Evolutionary conservation across 192 early-diverging fungal species (phyloP).

Genomic region (Coemansia sp.): DNA sequence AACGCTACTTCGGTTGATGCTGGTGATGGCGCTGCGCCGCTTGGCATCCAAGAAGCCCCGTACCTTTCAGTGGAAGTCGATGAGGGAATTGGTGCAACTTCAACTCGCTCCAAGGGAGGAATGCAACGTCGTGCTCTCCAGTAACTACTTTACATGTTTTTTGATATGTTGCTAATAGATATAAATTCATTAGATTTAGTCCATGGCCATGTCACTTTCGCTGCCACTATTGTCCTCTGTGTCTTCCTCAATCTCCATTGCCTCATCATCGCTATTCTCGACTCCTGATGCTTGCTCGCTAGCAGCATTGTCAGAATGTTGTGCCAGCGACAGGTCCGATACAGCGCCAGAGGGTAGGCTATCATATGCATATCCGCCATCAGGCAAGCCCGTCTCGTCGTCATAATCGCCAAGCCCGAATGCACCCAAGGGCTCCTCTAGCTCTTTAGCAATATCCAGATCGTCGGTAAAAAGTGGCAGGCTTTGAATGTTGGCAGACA

Average conservation of each 20-base stretch:
- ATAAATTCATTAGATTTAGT: slow-evolving; percentile 11
- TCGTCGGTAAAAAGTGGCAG: neutral
- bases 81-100: slow-evolving; percentile 45
- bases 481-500: slow-evolving; percentile 25
- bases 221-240: slow-evolving; percentile 23
- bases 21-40: neutral
- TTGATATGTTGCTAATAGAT: neutral
- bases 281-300: slow-evolving; percentile 3
- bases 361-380: neutral
- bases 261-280: slow-evolving; percentile 51
- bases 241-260: slow-evolving; percentile 56
- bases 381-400: neutral
- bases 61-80: slow-evolving; percentile 48
- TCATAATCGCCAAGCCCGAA: slow-evolving; percentile 1
- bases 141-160: neutral
- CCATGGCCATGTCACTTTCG: slow-evolving; percentile 51
- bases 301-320: slow-evolving; percentile 7
- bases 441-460: slow-evolving; percentile 10
- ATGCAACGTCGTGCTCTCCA: slow-evolving; percentile 36
- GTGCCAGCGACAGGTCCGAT: neutral
- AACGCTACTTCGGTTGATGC: neutral
- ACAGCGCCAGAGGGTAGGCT: slow-evolving; percentile 9
- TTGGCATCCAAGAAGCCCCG: slow-evolving; percentile 50
- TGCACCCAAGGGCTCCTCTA: neutral
- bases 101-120: slow-evolving; percentile 22